Conservation (phyloP, 2,329 filamentous ascomycete genomes). For the Alternaria ventricosa region DNA sequence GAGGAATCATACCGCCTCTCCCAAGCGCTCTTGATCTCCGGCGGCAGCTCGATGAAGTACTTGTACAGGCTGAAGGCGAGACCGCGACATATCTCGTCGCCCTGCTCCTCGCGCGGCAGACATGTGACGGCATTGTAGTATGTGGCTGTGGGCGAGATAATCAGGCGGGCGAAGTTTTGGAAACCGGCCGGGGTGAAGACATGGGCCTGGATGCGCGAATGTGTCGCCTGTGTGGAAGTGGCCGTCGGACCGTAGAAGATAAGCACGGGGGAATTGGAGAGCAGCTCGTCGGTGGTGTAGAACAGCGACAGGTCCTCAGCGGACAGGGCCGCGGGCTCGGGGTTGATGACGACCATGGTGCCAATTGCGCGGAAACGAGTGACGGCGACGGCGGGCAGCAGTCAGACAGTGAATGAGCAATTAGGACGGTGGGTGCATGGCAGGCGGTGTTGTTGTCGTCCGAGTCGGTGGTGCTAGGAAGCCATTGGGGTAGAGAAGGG, state of each 20-base stretch:
- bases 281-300: conserved; percentile 83
- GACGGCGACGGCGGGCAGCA: conserved; percentile 25
- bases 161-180: conserved; percentile 87
- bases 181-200: conserved; percentile 89
- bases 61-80: conserved; percentile 92
- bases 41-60: conserved; percentile 88
- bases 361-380: conserved; percentile 37
- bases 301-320: conserved; percentile 85
- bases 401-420: conserved; percentile 9
- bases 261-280: conserved; percentile 80
- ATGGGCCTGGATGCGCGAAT: conserved; percentile 93
- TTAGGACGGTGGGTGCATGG: conserved; percentile 30
- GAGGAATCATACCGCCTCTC: conserved; percentile 60
- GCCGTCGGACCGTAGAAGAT: conserved; percentile 93
- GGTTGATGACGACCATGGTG: conserved; percentile 82
- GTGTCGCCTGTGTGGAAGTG: conserved; percentile 85
- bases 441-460: conserved; percentile 5
- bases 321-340: conserved; percentile 76
- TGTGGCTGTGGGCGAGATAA: conserved; percentile 89
- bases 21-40: conserved; percentile 75
- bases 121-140: conserved; percentile 90
- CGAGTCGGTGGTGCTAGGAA: conserved; percentile 7
- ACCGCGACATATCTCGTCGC: conserved; percentile 89
- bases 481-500: conserved; percentile 8
- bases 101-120: conserved; percentile 91